A percentile compares a stretch with the other conserved stretches of the same genome.
Evolutionary conservation across 2,329 filamentous ascomycete species (phyloP).

Genomic region (Ascosphaera pollenicola): DNA sequence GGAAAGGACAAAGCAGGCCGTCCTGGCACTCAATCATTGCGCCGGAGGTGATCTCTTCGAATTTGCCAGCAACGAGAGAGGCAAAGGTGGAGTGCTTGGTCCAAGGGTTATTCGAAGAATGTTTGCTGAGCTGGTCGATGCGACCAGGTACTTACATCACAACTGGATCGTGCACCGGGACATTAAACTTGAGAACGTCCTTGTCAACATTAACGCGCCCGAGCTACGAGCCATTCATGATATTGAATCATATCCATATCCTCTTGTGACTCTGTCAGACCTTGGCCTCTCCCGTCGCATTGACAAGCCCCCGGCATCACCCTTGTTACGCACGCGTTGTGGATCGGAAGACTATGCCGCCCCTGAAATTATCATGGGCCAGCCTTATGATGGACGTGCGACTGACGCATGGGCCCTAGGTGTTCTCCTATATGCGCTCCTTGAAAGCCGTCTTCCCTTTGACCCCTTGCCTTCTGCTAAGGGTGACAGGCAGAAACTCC

Average conservation of each 20-base stretch:
- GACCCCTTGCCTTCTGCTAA: conserved; percentile 61
- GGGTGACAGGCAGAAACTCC: conserved; percentile 51
- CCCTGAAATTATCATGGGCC: conserved; percentile 86
- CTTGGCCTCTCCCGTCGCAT: conserved; percentile 75
- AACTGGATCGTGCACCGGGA: conserved; percentile 83
- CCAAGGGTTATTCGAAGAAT: conserved; percentile 43
- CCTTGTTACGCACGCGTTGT: conserved; percentile 79
- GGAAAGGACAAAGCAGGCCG: conserved; percentile 39
- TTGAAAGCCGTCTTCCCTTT: conserved; percentile 85
- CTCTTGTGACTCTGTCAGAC: conserved; percentile 75
- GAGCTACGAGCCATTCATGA: conserved; percentile 45
- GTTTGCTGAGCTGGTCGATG: conserved; percentile 71
- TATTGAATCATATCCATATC: conserved; percentile 56
- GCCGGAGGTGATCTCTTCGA: conserved; percentile 91
- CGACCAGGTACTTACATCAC: conserved; percentile 66
- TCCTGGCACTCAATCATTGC: conserved; percentile 78
- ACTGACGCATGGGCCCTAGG: conserved; percentile 93
- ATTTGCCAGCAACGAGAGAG: conserved; percentile 54
- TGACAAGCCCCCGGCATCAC: conserved; percentile 47
- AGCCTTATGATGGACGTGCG: conserved; percentile 76
- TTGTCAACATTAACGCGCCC: conserved; percentile 57
- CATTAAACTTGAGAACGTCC: conserved; percentile 94
- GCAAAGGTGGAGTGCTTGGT: conserved; percentile 28
- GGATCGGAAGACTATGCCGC: conserved; percentile 95
- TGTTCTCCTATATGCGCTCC: conserved; percentile 75